Percentiles rank a stretch among this genome's conserved stretches.
phyloP scores from a whole-genome alignment of 371 early-diverging fungal genomes.

The Lichtheimia hyalospora region DNA sequence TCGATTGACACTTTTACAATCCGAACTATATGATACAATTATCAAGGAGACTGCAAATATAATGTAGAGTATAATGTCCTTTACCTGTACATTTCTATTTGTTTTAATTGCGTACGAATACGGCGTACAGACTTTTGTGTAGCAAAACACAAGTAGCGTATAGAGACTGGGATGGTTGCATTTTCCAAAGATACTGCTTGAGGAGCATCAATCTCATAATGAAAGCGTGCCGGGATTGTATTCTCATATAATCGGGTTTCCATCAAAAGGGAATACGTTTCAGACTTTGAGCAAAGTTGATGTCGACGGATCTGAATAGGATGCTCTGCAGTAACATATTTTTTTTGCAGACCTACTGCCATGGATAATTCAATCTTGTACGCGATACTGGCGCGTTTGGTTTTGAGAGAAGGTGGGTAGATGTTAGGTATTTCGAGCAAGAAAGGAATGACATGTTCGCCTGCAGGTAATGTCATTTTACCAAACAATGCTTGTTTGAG shows the following conservation, averaged over 20 bases:
- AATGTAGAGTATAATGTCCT: not conserved
- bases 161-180: slow-evolving; percentile 10
- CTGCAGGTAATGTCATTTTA: slow-evolving; percentile 19
- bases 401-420: slow-evolving; percentile 14
- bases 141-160: slow-evolving; percentile 23
- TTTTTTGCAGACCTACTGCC: slow-evolving; percentile 18
- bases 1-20: slow-evolving; percentile 1
- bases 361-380: slow-evolving; percentile 23
- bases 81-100: slow-evolving; percentile 29
- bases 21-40: not conserved
- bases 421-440: slow-evolving; percentile 19
- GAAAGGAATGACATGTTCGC: slow-evolving; percentile 21
- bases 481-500: slow-evolving; percentile 14
- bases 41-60: no score
- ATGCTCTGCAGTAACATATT: slow-evolving; percentile 18
- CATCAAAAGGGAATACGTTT: slow-evolving; percentile 9
- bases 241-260: slow-evolving; percentile 17
- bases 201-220: slow-evolving; percentile 27
- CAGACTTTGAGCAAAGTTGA: slow-evolving; percentile 14
- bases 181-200: slow-evolving; percentile 24
- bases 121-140: slow-evolving; percentile 23
- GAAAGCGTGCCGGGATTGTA: slow-evolving; percentile 25
- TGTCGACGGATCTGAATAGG: slow-evolving; percentile 20
- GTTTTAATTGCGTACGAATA: slow-evolving; percentile 22
- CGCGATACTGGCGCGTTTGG: slow-evolving; percentile 21